These are phyloP conservation scores for Aegilops tauschii DNA, from an alignment of 176 grass and related monocot species.

Conservation along the genomic window DNA sequence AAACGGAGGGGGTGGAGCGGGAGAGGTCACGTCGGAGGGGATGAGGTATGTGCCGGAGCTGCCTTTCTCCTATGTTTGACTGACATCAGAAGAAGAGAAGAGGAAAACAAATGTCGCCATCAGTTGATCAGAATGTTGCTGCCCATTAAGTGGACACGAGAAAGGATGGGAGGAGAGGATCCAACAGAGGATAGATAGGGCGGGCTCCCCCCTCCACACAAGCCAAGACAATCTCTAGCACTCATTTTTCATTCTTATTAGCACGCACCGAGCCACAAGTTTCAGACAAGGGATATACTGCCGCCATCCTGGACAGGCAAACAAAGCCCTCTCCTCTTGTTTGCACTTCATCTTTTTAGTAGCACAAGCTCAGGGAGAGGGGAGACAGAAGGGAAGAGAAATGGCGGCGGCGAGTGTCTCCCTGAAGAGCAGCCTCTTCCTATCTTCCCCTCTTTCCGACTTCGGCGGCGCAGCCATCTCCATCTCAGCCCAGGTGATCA, in stretches of 20 bases:
- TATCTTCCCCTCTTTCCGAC: conserved; percentile 61
- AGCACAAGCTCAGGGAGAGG: not conserved
- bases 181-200: conserved; percentile 46
- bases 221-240: not conserved
- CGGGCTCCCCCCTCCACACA: conserved; percentile 40
- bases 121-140: conserved; percentile 13
- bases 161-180: conserved; percentile 24
- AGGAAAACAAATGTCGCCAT: not conserved
- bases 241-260: not conserved
- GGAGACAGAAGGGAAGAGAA: not conserved
- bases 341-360: not conserved
- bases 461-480: conserved; percentile 54
- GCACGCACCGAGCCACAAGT: conserved; percentile 23
- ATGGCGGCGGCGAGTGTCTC: conserved; percentile 46
- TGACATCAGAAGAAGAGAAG: not conserved
- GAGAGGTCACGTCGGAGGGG: conserved; percentile 22
- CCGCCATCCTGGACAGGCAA: not conserved
- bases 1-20: not conserved
- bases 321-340: conserved; percentile 11
- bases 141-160: not conserved
- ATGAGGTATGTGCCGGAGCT: too few species aligned
- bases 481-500: conserved; percentile 61
- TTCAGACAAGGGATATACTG: conserved; percentile 29
- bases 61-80: not conserved
- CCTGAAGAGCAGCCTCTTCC: conserved; percentile 60